Conservation (phyloP, 2,329 filamentous ascomycete species). For the Verticillium longisporum region DNA sequence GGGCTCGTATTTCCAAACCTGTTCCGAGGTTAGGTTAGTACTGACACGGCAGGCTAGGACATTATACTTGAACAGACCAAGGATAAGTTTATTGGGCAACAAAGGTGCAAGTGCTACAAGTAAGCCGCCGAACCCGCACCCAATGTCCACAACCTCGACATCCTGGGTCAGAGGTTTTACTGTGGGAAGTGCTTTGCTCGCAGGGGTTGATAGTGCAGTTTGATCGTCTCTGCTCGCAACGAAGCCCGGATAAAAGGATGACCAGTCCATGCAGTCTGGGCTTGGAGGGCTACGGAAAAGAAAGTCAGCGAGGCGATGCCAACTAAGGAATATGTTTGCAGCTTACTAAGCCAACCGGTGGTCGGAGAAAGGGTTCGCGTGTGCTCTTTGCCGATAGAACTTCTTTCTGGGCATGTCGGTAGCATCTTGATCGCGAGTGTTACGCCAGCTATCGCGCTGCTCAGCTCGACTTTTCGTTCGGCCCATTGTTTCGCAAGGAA, state of each 20-base stretch:
- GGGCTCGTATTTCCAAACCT: constrained; percentile 89
- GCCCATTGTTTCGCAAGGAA: constrained; percentile 23
- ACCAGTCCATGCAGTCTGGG: constrained; percentile 89
- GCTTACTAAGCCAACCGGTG: constrained; percentile 67
- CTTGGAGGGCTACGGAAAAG: constrained; percentile 56
- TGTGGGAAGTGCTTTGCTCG: constrained; percentile 6
- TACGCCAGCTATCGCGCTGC: constrained; percentile 61
- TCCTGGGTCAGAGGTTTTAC: constrained; percentile 49
- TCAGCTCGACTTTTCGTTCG: constrained; percentile 49
- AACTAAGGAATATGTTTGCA: constrained; percentile 34
- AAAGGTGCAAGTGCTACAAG: constrained; percentile 77
- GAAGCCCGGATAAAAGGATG: constrained; percentile 72
- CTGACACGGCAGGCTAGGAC: constrained; percentile 4
- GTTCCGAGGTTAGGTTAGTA: constrained; percentile 2
- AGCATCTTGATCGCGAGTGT: constrained; percentile 42
- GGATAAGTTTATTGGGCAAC: constrained; percentile 73
- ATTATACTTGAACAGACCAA: constrained; percentile 49
- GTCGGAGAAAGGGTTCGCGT: constrained; percentile 97
- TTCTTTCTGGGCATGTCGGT: constrained; percentile 79
- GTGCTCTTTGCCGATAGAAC: constrained; percentile 92
- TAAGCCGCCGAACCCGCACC: constrained; percentile 91
- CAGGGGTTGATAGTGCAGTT: constrained; percentile 10
- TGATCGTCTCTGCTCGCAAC: constrained; percentile 28
- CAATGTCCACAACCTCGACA: constrained; percentile 92
- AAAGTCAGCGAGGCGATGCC: constrained; percentile 8